phyloP scores from a whole-genome alignment of 306 rosid species.

The Gillenia trifoliata region DNA sequence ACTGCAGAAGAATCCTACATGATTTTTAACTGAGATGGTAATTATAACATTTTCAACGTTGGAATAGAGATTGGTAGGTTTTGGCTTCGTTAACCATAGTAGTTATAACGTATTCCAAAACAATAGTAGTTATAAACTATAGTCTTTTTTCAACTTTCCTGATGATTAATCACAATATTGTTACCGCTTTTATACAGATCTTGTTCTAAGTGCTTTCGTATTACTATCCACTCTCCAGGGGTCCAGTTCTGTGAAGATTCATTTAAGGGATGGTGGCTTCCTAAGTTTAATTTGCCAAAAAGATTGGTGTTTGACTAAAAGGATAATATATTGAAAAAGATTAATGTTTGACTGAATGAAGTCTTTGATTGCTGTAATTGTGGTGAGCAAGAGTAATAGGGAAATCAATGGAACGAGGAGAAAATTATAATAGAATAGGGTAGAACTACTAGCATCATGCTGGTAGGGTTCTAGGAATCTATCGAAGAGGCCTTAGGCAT shows the following conservation, averaged over 20 bases:
- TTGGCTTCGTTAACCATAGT: background rate
- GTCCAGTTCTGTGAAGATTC: background rate
- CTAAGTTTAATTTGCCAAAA: background rate
- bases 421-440: too few relatives aligned
- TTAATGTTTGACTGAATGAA: too few relatives aligned
- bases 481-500: too few relatives aligned
- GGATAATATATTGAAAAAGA: too few relatives aligned
- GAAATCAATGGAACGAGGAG: too few relatives aligned
- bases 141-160: background rate
- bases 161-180: background rate
- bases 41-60: background rate
- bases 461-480: too few relatives aligned
- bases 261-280: background rate
- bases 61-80: background rate
- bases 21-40: background rate
- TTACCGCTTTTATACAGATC: background rate
- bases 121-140: background rate
- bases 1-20: background rate
- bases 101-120: too few relatives aligned
- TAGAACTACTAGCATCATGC: too few relatives aligned
- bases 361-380: too few relatives aligned
- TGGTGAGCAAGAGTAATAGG: too few relatives aligned
- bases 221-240: background rate
- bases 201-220: background rate
- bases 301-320: too few relatives aligned